These are phyloP conservation scores for Fagopyrum tataricum DNA, from an alignment of 148 eudicot genomes.

Conservation along the genomic window DNA sequence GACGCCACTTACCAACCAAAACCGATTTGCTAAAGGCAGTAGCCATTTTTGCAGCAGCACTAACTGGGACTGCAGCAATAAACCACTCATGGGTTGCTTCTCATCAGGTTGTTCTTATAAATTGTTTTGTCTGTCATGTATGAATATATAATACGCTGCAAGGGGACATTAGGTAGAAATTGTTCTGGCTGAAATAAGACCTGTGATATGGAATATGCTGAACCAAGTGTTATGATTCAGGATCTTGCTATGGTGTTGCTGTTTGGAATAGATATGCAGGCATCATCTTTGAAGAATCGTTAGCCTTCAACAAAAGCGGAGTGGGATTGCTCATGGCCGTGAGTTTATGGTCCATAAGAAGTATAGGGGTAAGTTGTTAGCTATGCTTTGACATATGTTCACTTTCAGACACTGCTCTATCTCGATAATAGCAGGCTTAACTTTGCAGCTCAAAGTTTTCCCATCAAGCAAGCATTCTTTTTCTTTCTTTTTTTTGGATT, in stretches of 20 bases:
- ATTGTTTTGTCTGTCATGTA: slow-evolving; percentile 8
- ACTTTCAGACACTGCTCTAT: too few relatives aligned
- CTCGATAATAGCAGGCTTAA: background rate
- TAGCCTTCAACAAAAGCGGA: slow-evolving; percentile 98
- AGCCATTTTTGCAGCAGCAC: slow-evolving; percentile 70
- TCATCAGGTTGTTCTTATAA: slow-evolving; percentile 55
- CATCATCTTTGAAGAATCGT: slow-evolving; percentile 89
- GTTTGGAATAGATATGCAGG: slow-evolving; percentile 84
- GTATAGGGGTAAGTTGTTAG: slow-evolving; percentile 61
- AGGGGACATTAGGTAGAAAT: background rate
- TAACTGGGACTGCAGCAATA: slow-evolving; percentile 70
- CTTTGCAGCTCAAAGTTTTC: background rate
- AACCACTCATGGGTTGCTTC: slow-evolving; percentile 95
- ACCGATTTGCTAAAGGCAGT: slow-evolving; percentile 82
- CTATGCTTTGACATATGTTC: too few relatives aligned
- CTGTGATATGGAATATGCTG: background rate
- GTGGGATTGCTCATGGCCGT: slow-evolving; percentile 96
- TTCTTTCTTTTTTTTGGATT: background rate
- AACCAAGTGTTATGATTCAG: slow-evolving; percentile 30
- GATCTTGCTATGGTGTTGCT: slow-evolving; percentile 87
- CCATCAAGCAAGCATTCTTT: background rate
- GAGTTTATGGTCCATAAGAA: slow-evolving; percentile 81
- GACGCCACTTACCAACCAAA: slow-evolving; percentile 64
- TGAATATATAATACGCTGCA: background rate
- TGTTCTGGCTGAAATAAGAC: background rate